A percentile compares a stretch with the other conserved stretches of the same genome.
phyloP scores from a whole-genome alignment of 345 rosid species.

The Populus pruinosa region DNA sequence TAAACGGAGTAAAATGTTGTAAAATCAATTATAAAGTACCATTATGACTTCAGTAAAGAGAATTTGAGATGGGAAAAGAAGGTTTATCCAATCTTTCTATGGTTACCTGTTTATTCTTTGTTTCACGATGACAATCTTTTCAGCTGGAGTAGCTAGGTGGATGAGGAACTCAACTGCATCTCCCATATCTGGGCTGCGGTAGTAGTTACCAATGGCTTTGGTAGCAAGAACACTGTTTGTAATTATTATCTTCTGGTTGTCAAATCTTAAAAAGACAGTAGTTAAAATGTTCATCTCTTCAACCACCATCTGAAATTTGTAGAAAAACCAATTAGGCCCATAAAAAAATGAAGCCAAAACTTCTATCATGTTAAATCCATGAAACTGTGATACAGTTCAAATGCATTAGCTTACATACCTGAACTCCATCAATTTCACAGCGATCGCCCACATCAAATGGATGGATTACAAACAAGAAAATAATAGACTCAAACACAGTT shows the following conservation, averaged over 20 bases:
- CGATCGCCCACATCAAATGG: slow-evolving; percentile 35
- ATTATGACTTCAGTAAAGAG: not conserved
- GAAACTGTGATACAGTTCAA: not conserved
- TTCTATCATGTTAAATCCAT: not conserved
- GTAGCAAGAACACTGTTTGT: slow-evolving; percentile 53
- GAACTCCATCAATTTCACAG: slow-evolving; percentile 32
- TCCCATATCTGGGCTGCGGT: slow-evolving; percentile 81
- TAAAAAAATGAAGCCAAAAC: not conserved
- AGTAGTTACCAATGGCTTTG: slow-evolving; percentile 39
- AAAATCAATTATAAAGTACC: not conserved
- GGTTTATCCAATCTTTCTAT: not conserved
- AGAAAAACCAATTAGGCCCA: not conserved
- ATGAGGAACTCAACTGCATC: slow-evolving; percentile 65
- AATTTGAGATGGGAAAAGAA: too few species aligned
- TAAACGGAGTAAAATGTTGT: too few species aligned
- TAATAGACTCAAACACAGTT: slow-evolving; percentile 26
- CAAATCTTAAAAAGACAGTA: slow-evolving; percentile 64
- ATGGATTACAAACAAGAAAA: slow-evolving; percentile 28
- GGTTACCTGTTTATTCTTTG: slow-evolving; percentile 44
- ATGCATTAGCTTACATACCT: not conserved
- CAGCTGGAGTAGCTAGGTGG: slow-evolving; percentile 53
- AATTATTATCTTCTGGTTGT: slow-evolving; percentile 71
- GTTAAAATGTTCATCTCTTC: slow-evolving; percentile 78
- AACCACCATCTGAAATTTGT: slow-evolving; percentile 58
- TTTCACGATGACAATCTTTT: slow-evolving; percentile 50